Conservation (phyloP, 1,284 basidiomycete species). For the Moniliophthora roreri region DNA sequence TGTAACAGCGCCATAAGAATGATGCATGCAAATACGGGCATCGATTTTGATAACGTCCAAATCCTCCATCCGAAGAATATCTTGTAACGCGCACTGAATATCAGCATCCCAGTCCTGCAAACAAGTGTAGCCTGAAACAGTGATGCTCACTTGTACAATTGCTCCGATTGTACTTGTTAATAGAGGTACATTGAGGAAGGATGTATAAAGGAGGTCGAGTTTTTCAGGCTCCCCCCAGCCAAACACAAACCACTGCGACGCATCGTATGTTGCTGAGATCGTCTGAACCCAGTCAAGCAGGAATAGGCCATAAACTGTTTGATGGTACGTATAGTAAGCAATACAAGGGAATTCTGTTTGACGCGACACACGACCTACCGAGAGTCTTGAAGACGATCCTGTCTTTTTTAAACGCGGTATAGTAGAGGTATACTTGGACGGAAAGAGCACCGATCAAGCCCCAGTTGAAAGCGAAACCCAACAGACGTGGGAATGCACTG, state of each 20-base stretch:
- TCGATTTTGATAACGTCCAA: background rate
- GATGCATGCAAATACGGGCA: background rate
- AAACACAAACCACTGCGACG: constrained; percentile 14
- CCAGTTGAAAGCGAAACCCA: constrained; percentile 2
- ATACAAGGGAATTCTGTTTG: background rate
- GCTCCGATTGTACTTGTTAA: background rate
- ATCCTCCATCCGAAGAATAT: constrained; percentile 2
- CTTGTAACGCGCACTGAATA: background rate
- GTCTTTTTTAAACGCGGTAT: constrained; percentile 24
- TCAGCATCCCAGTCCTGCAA: background rate
- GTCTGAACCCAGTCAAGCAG: constrained; percentile 15
- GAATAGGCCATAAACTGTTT: constrained; percentile 18
- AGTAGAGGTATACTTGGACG: constrained; percentile 23
- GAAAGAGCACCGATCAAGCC: constrained; percentile 14
- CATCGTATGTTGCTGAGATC: constrained; percentile 12
- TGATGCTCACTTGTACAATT: background rate
- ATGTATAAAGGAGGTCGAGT: background rate
- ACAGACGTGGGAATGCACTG: background rate
- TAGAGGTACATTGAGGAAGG: background rate
- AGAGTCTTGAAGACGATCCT: constrained; percentile 14
- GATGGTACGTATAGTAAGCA: background rate
- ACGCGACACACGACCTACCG: background rate
- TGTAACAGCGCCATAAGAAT: background rate
- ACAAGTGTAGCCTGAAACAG: background rate
- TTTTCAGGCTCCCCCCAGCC: constrained; percentile 4